Evolutionary conservation across 106 monocot genomes (phyloP).

Genomic region (Xerophyta viscosa): DNA sequence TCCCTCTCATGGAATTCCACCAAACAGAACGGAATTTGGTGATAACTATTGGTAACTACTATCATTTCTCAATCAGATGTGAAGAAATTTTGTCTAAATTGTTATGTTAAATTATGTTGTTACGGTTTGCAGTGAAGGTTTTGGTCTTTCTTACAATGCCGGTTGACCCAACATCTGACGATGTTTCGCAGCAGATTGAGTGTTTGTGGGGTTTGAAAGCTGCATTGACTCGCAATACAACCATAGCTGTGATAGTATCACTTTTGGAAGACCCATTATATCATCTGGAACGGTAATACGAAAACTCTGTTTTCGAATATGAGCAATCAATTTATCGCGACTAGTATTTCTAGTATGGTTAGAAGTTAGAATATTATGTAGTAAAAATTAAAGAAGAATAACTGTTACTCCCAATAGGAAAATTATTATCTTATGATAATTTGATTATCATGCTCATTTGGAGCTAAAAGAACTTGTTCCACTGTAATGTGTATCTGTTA

Average conservation of each 20-base stretch:
- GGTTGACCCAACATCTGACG: slow-evolving; percentile 61
- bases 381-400: no score
- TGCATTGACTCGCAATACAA: slow-evolving; percentile 45
- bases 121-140: slow-evolving; percentile 69
- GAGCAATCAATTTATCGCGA: no score
- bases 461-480: not conserved
- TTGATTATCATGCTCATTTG: no score
- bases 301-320: no score
- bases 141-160: slow-evolving; percentile 97
- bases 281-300: slow-evolving; percentile 73
- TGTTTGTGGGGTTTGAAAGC: slow-evolving; percentile 85
- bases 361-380: not conserved
- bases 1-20: slow-evolving; percentile 62
- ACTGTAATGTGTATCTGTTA: not conserved
- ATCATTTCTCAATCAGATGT: not conserved
- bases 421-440: no score
- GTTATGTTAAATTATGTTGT: not conserved
- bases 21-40: slow-evolving; percentile 63
- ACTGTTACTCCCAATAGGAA: no score
- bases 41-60: slow-evolving; percentile 39
- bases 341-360: not conserved
- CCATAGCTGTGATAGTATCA: slow-evolving; percentile 54
- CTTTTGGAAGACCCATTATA: slow-evolving; percentile 81
- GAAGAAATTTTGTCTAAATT: not conserved
- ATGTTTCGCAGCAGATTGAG: slow-evolving; percentile 67